Evolutionary conservation across 257 asterid genomes (phyloP).

Genomic region (Agastache rugosa): DNA sequence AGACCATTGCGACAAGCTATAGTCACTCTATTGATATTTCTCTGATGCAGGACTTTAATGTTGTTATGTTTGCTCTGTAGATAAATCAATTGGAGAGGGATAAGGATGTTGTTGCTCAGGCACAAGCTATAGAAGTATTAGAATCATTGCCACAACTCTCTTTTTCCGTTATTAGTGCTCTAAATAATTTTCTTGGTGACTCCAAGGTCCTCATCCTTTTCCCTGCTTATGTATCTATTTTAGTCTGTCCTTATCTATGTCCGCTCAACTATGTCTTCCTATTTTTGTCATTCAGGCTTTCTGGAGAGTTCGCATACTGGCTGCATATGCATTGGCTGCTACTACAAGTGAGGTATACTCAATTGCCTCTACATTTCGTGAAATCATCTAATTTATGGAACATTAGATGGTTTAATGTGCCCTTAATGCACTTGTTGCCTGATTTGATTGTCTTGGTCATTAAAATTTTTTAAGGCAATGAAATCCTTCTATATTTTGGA

Average conservation of each 20-base stretch:
- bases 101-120: slow-evolving; percentile 96
- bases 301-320: slow-evolving; percentile 95
- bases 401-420: slow-evolving; percentile 16
- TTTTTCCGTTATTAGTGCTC: slow-evolving; percentile 80
- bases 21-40: slow-evolving; percentile 27
- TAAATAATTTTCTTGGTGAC: slow-evolving; percentile 79
- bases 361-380: slow-evolving; percentile 15
- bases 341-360: slow-evolving; percentile 80
- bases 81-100: slow-evolving; percentile 97
- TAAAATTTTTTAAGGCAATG: not conserved
- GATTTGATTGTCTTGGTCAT: slow-evolving; percentile 14
- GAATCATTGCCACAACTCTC: slow-evolving; percentile 86
- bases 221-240: slow-evolving; percentile 10
- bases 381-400: slow-evolving; percentile 20
- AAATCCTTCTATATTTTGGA: not conserved
- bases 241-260: slow-evolving; percentile 15
- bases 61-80: slow-evolving; percentile 47
- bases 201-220: slow-evolving; percentile 73
- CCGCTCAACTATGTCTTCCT: slow-evolving; percentile 31
- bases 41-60: slow-evolving; percentile 26
- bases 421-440: slow-evolving; percentile 8
- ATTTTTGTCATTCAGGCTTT: slow-evolving; percentile 64
- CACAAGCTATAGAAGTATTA: slow-evolving; percentile 84
- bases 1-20: not conserved
- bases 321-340: slow-evolving; percentile 92